Evolutionary conservation across 768 basidiomycete genomes (phyloP).

Genomic region (Suillus variegatus): DNA sequence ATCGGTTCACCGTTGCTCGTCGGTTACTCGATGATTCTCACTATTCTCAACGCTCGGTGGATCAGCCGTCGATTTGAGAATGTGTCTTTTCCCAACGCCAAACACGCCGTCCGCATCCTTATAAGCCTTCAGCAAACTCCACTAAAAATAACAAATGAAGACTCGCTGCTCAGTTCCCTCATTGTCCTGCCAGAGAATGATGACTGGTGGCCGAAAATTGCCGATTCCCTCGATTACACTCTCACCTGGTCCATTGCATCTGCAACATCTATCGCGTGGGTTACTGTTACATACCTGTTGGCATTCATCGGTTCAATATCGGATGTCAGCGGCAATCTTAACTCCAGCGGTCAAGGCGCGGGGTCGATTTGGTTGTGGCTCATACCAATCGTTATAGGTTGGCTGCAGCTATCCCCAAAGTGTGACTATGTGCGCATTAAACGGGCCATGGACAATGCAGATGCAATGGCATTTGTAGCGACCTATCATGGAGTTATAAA

Average conservation of each 20-base stretch:
- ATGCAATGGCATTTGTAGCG: conserved; percentile 27
- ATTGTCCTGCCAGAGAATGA: conserved; percentile 44
- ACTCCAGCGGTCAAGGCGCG: conserved; percentile 38
- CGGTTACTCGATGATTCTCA: conserved; percentile 47
- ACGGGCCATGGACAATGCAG: conserved; percentile 30
- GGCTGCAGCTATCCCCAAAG: conserved; percentile 42
- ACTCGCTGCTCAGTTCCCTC: conserved; percentile 39
- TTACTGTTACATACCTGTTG: conserved; percentile 43
- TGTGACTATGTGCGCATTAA: conserved; percentile 35
- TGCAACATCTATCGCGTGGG: conserved; percentile 43
- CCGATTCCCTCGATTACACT: conserved; percentile 36
- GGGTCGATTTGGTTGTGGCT: conserved; percentile 48
- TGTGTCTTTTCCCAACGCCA: conserved; percentile 25
- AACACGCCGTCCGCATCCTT: conserved; percentile 34
- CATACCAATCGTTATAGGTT: conserved; percentile 40
- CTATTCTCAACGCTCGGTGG: conserved; percentile 46
- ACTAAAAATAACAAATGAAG: conserved; percentile 30
- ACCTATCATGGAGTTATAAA: conserved; percentile 10
- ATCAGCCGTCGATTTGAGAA: conserved; percentile 33
- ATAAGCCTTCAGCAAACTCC: conserved; percentile 45
- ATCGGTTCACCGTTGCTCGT: conserved; percentile 48
- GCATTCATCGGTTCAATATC: conserved; percentile 34
- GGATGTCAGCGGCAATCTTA: conserved; percentile 21
- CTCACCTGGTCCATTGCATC: conserved; percentile 43
- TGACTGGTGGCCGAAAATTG: conserved; percentile 40